phyloP scores from a whole-genome alignment of 2,329 filamentous ascomycete species.

The Neonectria ditissima region DNA sequence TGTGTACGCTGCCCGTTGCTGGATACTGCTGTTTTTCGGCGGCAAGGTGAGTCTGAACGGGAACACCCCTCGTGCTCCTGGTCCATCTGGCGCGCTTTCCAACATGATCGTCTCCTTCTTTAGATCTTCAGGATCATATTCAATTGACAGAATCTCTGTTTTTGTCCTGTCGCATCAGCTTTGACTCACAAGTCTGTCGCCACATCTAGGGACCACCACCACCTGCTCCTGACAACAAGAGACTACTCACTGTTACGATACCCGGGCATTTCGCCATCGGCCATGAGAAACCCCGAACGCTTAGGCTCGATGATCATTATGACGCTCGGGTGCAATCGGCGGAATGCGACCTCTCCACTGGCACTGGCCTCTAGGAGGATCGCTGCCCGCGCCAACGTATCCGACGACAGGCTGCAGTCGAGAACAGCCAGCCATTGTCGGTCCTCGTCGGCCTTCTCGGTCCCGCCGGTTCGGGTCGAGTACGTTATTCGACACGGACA shows the following conservation, averaged over 20 bases:
- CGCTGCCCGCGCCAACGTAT: conserved; percentile 42
- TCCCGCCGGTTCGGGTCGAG: conserved; percentile 37
- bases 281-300: conserved; percentile 28
- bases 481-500: conserved; percentile 41
- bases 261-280: conserved; percentile 20
- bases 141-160: conserved; percentile 40
- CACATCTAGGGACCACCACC: neutral
- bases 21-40: conserved; percentile 35
- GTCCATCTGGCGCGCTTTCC: conserved; percentile 40
- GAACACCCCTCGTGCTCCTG: conserved; percentile 40
- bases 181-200: neutral
- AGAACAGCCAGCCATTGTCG: conserved; percentile 43
- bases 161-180: conserved; percentile 7
- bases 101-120: conserved; percentile 43
- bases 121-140: conserved; percentile 42
- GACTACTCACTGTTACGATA: conserved; percentile 25
- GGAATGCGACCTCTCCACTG: conserved; percentile 34
- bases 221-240: neutral
- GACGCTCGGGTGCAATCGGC: conserved; percentile 39
- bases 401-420: conserved; percentile 44
- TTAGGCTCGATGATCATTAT: conserved; percentile 44
- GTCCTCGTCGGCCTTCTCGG: conserved; percentile 36
- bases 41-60: conserved; percentile 43
- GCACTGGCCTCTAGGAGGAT: conserved; percentile 42
- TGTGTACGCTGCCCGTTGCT: conserved; percentile 43